Conservation (phyloP, 2,329 filamentous ascomycete species). For the Bertia moriformis region DNA sequence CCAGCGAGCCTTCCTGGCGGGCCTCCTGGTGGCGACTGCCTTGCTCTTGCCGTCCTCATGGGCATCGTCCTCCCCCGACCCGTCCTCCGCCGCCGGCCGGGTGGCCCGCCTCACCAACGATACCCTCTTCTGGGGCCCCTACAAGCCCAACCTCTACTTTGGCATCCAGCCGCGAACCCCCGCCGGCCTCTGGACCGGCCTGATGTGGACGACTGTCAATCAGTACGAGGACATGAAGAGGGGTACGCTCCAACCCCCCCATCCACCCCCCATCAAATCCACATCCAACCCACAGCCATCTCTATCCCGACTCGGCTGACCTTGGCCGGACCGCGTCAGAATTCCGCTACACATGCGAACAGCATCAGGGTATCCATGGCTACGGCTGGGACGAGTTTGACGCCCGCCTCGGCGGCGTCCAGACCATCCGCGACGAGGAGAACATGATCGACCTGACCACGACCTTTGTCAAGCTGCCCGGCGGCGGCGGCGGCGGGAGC, state of each 20-base stretch:
- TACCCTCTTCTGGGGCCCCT: background rate
- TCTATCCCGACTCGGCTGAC: conserved; percentile 3
- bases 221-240: background rate
- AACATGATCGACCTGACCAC: conserved; percentile 86
- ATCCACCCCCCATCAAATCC: no score
- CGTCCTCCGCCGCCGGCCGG: no score
- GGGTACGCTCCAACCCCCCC: no score
- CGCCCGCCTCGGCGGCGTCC: conserved; percentile 68
- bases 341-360: conserved; percentile 88
- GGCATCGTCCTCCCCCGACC: no score
- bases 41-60: no score
- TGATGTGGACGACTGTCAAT: background rate
- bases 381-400: conserved; percentile 99
- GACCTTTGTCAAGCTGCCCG: conserved; percentile 83
- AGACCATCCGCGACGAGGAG: conserved; percentile 77
- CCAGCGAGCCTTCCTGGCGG: no score
- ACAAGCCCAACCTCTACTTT: background rate
- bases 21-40: no score
- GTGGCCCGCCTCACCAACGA: no score
- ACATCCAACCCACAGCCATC: no score
- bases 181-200: background rate
- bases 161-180: background rate
- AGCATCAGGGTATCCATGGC: conserved; percentile 80
- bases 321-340: no score
- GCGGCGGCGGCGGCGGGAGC: conserved; percentile 70